Evolutionary conservation across 2,329 filamentous ascomycete species (phyloP).

Genomic region (Diaporthe sp.): DNA sequence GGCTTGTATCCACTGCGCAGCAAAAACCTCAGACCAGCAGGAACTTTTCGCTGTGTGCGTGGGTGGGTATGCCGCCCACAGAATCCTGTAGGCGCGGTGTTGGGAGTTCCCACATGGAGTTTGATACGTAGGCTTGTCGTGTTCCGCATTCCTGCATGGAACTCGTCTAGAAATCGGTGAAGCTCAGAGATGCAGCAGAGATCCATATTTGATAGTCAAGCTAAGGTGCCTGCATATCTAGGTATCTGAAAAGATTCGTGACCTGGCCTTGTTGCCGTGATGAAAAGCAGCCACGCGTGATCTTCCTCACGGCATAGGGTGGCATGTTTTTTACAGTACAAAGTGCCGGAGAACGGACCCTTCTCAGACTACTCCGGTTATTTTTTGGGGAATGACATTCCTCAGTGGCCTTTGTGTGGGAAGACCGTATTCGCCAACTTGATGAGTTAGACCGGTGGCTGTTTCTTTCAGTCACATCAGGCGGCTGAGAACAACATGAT

Average conservation of each 20-base stretch:
- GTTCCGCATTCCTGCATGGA: slow-evolving; percentile 20
- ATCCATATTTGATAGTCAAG: not conserved
- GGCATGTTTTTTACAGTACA: not conserved
- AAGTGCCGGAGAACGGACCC: not conserved
- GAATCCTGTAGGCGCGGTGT: not conserved
- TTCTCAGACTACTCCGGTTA: not conserved
- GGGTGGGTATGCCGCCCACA: not conserved
- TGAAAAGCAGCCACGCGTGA: not conserved
- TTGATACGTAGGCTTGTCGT: not conserved
- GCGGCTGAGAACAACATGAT: not conserved
- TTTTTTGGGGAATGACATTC: not conserved
- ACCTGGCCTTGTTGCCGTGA: not conserved
- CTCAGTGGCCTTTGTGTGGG: not conserved
- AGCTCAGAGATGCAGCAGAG: not conserved
- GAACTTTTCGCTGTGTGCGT: not conserved
- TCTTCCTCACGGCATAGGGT: not conserved
- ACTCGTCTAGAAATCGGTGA: slow-evolving; percentile 23
- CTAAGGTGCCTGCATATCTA: not conserved
- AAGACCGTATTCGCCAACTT: not conserved
- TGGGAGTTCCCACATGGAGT: not conserved
- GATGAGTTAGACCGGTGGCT: not conserved
- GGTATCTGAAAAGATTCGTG: not conserved
- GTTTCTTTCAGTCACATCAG: not conserved
- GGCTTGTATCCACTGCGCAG: slow-evolving; percentile 23
- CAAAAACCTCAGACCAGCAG: not conserved